Evolutionary conservation across 257 asterid genomes (phyloP).

Genomic region (Pogostemon cablin): DNA sequence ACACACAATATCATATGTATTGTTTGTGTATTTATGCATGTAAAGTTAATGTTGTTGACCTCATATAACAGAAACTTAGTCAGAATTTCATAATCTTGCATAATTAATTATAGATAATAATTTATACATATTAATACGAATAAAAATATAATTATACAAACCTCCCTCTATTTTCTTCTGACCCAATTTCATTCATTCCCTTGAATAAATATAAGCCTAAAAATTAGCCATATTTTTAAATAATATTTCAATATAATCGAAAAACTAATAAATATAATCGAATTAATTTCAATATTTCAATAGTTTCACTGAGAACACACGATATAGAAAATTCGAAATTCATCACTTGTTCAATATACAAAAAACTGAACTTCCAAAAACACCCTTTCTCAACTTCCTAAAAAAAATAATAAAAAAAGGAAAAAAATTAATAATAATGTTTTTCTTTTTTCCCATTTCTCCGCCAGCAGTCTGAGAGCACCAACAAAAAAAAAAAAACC

Average conservation of each 20-base stretch:
- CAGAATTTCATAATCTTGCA: background rate
- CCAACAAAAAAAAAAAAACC: constrained; percentile 22
- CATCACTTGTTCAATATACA: constrained; percentile 11
- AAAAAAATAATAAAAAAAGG: background rate
- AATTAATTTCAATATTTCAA: background rate
- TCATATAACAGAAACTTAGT: background rate
- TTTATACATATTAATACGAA: too few species aligned
- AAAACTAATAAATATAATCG: too few species aligned
- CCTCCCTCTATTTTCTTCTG: too few species aligned
- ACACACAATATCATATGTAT: background rate
- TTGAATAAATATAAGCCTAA: too few species aligned
- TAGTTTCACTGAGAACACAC: background rate
- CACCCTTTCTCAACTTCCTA: constrained; percentile 26
- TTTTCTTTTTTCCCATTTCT: constrained; percentile 30
- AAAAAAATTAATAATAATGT: background rate
- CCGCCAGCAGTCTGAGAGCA: constrained; percentile 42
- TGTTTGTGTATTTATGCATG: background rate
- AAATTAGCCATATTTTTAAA: too few species aligned
- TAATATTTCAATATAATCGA: too few species aligned
- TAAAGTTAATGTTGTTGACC: constrained; percentile 1
- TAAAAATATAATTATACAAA: too few species aligned
- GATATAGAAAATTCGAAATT: background rate
- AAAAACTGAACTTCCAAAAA: constrained; percentile 27
- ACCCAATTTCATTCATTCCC: too few species aligned
- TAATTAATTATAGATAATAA: too few species aligned